Evolutionary conservation across 2,329 filamentous ascomycete genomes (phyloP), one percentile per base, ranked within the genome.

Genomic region (Calonectria fujianensis): DNA sequence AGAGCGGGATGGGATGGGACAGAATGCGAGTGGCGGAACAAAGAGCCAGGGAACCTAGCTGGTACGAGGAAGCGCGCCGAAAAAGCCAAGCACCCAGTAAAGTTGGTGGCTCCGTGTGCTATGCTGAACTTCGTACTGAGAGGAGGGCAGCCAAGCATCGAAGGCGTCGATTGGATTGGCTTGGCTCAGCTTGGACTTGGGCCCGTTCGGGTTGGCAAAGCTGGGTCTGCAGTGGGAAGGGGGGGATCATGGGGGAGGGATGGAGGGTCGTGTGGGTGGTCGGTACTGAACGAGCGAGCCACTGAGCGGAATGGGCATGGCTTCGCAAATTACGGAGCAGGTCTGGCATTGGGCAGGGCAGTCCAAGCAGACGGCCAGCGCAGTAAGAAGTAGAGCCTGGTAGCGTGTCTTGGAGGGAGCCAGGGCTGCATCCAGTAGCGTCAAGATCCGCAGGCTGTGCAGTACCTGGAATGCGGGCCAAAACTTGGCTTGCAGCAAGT

Each of bases 401-500:
- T 81, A 80, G 74, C 73, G 72, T 64, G 77, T 75, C 75, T 76
- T 78, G 69, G 39, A 27, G 48, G 29, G 39, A n/a, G 57, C 57
- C 61, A n/a, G 71, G 71, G 39, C 61, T 31, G 68, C 32, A 45
- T 11, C 48, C 65, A 66, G 74, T 75, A 73, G 77, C 66, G 75
- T 68, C 48, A 41, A 63, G 76, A 75, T 66, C 73, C 72, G 75
- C 63, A 74, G 80, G 79, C 80, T 80, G 80, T 80, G 80, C 75
- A 81, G 71, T 81, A 81, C 80, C 54, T 79, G 75, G 75, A 78
- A 78, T 77, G 74, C 52, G 65, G 61, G 77, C 77, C 72, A 70
- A 57, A 39, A 31, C 70, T 68, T 68, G 54, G 70, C 65, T 54
- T 68, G 51, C 50, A 35, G 29, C 65, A 79, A 78, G 78, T 79